phyloP scores from a whole-genome alignment of 495 filamentous ascomycete genomes.

The Trypethelium eluteriae region DNA sequence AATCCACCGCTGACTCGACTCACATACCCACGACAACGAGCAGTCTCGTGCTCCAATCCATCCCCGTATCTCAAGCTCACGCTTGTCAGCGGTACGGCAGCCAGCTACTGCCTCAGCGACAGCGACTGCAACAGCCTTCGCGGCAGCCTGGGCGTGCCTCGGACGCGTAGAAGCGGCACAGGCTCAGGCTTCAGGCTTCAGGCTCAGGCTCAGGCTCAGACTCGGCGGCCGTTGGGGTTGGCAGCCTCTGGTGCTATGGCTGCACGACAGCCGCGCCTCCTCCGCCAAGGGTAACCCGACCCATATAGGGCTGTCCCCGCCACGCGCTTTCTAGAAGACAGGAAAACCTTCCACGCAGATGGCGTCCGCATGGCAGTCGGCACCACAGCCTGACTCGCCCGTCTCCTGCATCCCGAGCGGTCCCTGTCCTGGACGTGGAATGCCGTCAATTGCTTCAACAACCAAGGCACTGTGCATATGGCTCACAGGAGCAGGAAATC shows the following conservation, averaged over 20 bases:
- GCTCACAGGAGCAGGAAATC: no score
- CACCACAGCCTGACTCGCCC: not conserved
- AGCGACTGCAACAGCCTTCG: not conserved
- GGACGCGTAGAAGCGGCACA: not conserved
- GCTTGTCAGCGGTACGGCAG: no score
- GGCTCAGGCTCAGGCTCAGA: no score
- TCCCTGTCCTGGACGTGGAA: not conserved
- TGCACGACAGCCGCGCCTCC: not conserved
- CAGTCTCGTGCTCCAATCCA: constrained; percentile 1
- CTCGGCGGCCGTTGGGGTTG: no score
- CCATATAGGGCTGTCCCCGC: constrained; percentile 7
- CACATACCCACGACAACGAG: not conserved
- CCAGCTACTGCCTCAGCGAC: not conserved
- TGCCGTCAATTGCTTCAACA: no score
- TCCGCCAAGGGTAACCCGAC: constrained; percentile 8
- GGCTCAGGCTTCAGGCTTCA: no score
- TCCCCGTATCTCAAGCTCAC: not conserved
- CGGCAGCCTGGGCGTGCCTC: no score
- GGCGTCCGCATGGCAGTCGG: not conserved
- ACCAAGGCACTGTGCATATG: no score
- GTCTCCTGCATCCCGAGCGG: not conserved
- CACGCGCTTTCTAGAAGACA: constrained; percentile 4
- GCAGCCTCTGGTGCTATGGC: not conserved
- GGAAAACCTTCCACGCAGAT: not conserved
- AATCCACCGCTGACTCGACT: not conserved